Evolutionary conservation across 495 filamentous ascomycete species (phyloP), one percentile per base, ranked within the genome.

Genomic region (Daldinia loculata): DNA sequence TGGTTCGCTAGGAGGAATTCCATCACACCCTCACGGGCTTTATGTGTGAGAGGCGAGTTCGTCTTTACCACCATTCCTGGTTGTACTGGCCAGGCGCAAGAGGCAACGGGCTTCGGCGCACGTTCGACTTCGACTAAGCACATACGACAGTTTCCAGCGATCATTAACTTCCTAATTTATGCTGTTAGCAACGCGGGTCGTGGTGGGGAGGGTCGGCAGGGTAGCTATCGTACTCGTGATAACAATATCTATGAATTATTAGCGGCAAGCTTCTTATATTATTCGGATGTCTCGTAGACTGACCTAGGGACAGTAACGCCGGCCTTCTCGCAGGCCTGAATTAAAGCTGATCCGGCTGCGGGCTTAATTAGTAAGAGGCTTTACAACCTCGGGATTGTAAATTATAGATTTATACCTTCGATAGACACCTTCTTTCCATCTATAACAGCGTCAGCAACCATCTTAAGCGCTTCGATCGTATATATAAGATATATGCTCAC

Each of bases 131-230:
- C 95, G 71, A 99, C 95, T 75, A 99, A 82, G 82, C 95, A 99
- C 95, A 98, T 99, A 83, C 95, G 94, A 79, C 95, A 99, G 81
- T 99, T 99, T 79, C 95, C 95, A 71, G 95, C 95, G 83, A 99
- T 96, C 92, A 96, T 92, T 63, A 99, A 87, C 83, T 99, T 99
- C 80, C 91, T 93, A 67, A 78, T 57, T 48, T 22, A 77, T 72
- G 60, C 74, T 67, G 72, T 82, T 72, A 81, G 81, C 67, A 61
- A 65, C 43, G 43, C 9, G 69, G 70, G 64, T 64, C 19, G 68
- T 74, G 62, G 59, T 53, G 59, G 55, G 56, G 56, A 50, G 55
- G 70, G 66, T 67, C 26, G 65, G 19, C 17, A 39, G 38, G 61
- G 64, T 27, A 67, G 39, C 66, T 57, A 63, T 78, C 78, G 76